Evolutionary conservation across 1,284 basidiomycete genomes (phyloP).

Genomic region (Sporisorium graminicola): DNA sequence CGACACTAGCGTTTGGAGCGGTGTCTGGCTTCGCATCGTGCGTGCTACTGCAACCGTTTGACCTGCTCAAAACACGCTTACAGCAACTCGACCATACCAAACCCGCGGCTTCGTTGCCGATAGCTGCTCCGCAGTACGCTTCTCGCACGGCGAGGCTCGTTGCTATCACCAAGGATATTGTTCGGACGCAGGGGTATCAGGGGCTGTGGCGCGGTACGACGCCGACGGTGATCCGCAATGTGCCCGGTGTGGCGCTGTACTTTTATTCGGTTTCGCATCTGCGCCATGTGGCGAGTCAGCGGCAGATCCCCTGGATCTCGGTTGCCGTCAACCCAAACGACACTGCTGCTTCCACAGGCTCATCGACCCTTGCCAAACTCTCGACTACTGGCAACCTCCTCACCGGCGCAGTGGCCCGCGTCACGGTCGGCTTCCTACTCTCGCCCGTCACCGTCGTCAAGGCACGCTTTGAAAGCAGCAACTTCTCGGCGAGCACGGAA

Average conservation of each 20-base stretch:
- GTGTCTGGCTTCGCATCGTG: constrained; percentile 65
- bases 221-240: constrained; percentile 66
- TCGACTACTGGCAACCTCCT: constrained; percentile 85
- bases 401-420: constrained; percentile 87
- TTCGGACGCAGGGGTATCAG: constrained; percentile 52
- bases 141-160: constrained; percentile 48
- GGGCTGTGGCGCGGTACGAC: constrained; percentile 67
- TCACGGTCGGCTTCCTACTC: constrained; percentile 85
- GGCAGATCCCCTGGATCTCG: constrained; percentile 60
- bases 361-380: constrained; percentile 73
- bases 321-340: constrained; percentile 20
- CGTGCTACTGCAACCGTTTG: constrained; percentile 66
- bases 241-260: constrained; percentile 68
- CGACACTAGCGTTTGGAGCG: constrained; percentile 64
- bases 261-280: constrained; percentile 67
- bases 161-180: constrained; percentile 38
- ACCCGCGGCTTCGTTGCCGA: background rate
- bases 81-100: constrained; percentile 56
- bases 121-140: constrained; percentile 13
- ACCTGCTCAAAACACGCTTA: constrained; percentile 67
- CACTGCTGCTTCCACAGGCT: constrained; percentile 67
- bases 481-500: constrained; percentile 61
- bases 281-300: constrained; percentile 48
- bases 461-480: constrained; percentile 74
- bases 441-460: constrained; percentile 96